These are phyloP conservation scores for Kodamaea derodonti DNA, from an alignment of 1,139 yeast genomes.

Conservation along the genomic window DNA sequence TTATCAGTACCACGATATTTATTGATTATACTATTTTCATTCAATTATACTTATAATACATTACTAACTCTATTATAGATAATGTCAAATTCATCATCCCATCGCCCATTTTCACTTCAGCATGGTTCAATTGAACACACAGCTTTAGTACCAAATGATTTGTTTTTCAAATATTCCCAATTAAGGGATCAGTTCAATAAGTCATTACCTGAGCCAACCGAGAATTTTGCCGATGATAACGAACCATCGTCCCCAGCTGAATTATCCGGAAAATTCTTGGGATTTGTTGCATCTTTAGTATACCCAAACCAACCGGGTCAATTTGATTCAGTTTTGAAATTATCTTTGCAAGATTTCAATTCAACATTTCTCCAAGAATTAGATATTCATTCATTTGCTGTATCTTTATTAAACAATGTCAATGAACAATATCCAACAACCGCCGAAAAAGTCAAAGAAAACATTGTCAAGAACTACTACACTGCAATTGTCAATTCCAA, in stretches of 20 bases:
- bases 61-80: background rate
- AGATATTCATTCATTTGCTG: conserved; percentile 89
- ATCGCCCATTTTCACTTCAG: conserved; percentile 70
- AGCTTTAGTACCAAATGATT: conserved; percentile 76
- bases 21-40: background rate
- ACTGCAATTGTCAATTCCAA: conserved; percentile 57
- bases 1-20: conserved; percentile 8
- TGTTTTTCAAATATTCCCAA: conserved; percentile 79
- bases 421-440: conserved; percentile 55
- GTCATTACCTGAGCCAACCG: conserved; percentile 76
- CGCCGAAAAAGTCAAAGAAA: conserved; percentile 61
- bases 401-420: conserved; percentile 48
- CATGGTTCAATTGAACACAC: conserved; percentile 90
- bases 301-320: conserved; percentile 47
- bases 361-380: conserved; percentile 61
- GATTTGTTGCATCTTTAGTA: conserved; percentile 64
- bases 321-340: conserved; percentile 64
- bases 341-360: conserved; percentile 80
- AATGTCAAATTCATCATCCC: conserved; percentile 21
- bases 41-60: too few relatives aligned
- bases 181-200: conserved; percentile 81
- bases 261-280: conserved; percentile 78
- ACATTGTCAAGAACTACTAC: conserved; percentile 66
- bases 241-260: conserved; percentile 91
- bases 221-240: conserved; percentile 78